Conservation (phyloP, 768 basidiomycete genomes). For the Phylloporus sp. region DNA sequence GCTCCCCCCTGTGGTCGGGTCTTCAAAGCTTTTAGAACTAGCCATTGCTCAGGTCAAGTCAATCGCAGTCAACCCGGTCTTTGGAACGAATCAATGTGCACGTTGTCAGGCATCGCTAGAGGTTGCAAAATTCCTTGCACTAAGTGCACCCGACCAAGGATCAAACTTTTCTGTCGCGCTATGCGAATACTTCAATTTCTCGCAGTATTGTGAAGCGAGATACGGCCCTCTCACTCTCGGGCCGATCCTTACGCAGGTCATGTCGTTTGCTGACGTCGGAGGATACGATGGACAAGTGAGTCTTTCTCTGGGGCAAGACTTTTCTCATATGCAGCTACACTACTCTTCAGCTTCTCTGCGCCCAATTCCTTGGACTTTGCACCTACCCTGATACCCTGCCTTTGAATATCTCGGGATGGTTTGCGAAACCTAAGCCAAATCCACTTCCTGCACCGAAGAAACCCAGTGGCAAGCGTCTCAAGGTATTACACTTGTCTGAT, state of each 20-base stretch:
- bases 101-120: slow-evolving; percentile 59
- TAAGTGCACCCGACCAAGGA: slow-evolving; percentile 59
- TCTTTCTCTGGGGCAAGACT: background rate
- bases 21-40: slow-evolving; percentile 43
- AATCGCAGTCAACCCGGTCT: slow-evolving; percentile 49
- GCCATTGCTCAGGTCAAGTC: slow-evolving; percentile 58
- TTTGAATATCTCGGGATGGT: slow-evolving; percentile 65
- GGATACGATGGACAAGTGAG: slow-evolving; percentile 70
- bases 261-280: slow-evolving; percentile 66
- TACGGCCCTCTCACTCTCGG: slow-evolving; percentile 51
- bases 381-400: slow-evolving; percentile 54
- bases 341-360: slow-evolving; percentile 48
- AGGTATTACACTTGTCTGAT: slow-evolving; percentile 75
- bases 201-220: slow-evolving; percentile 44
- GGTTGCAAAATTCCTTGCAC: slow-evolving; percentile 60
- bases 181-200: slow-evolving; percentile 59
- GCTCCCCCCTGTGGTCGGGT: slow-evolving; percentile 54
- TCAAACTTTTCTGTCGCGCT: slow-evolving; percentile 53
- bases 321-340: background rate
- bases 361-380: slow-evolving; percentile 56
- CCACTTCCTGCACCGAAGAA: slow-evolving; percentile 56
- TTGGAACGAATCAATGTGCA: slow-evolving; percentile 52
- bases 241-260: slow-evolving; percentile 63
- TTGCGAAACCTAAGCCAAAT: slow-evolving; percentile 71
- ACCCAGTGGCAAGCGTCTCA: slow-evolving; percentile 61